Conservation (phyloP, 2,329 filamentous ascomycete genomes). For the Incumbomyces lentus region DNA sequence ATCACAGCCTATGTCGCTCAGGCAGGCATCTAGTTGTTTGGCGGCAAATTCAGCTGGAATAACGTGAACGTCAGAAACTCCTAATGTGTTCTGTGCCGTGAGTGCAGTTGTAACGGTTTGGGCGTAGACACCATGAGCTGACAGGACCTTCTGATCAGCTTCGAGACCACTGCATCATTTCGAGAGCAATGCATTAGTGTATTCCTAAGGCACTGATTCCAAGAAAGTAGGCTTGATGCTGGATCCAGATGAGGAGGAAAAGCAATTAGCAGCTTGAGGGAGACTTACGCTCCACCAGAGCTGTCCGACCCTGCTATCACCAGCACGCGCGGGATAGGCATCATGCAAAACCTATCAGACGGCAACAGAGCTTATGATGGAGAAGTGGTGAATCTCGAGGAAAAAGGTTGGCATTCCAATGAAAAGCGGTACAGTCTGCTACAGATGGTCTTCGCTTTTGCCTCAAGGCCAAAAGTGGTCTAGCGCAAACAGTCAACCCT, state of each 20-base stretch:
- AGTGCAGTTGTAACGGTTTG: constrained; percentile 92
- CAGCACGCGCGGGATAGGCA: constrained; percentile 49
- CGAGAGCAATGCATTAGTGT: constrained; percentile 8
- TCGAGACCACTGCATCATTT: constrained; percentile 62
- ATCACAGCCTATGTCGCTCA: constrained; percentile 75
- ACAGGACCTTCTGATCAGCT: constrained; percentile 89
- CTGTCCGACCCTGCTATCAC: constrained; percentile 84
- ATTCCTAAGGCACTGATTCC: constrained; percentile 2
- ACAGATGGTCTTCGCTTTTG: too few species aligned
- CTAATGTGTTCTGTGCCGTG: constrained; percentile 89
- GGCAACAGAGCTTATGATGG: too few species aligned
- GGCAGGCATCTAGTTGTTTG: constrained; percentile 74
- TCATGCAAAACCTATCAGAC: constrained; percentile 13
- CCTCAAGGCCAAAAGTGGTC: too few species aligned
- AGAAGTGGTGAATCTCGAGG: too few species aligned
- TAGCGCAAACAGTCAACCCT: too few species aligned
- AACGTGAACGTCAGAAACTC: constrained; percentile 70
- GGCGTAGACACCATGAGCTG: constrained; percentile 85
- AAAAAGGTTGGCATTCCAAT: too few species aligned
- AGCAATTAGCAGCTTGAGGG: background rate
- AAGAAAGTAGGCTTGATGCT: constrained; percentile 14
- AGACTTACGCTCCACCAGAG: constrained; percentile 71
- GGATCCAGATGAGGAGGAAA: constrained; percentile 1
- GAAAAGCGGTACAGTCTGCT: too few species aligned
- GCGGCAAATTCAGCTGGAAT: constrained; percentile 68